Evolutionary conservation across 169 alveolate genomes (phyloP).

Genomic region (Cryptosporidium felis): DNA sequence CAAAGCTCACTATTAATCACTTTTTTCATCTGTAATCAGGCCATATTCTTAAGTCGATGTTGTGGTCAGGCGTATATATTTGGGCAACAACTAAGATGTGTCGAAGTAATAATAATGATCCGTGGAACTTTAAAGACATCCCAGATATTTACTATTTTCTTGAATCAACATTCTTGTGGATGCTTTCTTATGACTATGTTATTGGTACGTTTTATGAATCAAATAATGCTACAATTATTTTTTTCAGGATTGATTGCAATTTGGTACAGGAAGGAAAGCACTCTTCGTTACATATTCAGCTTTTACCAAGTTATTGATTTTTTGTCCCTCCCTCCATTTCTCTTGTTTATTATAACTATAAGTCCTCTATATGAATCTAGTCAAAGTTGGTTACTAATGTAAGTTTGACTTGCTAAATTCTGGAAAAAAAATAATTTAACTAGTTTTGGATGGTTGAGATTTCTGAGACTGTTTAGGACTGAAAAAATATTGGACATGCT

Average conservation of each 20-base stretch:
- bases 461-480: constrained; percentile 70
- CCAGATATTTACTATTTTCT: constrained; percentile 70
- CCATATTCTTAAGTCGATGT: constrained; percentile 40
- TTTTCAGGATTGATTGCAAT: constrained; percentile 28
- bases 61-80: constrained; percentile 75
- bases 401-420: constrained; percentile 2
- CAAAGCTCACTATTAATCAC: neutral
- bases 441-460: constrained; percentile 57
- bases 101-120: constrained; percentile 21
- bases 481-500: constrained; percentile 35
- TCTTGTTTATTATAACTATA: constrained; percentile 3
- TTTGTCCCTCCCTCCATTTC: constrained; percentile 40
- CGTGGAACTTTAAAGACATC: constrained; percentile 64
- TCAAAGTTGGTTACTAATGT: constrained; percentile 40
- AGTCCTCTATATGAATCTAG: constrained; percentile 41
- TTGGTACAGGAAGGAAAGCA: constrained; percentile 38
- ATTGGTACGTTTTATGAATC: neutral
- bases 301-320: constrained; percentile 23
- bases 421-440: neutral
- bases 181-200: constrained; percentile 73
- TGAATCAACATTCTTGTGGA: constrained; percentile 73
- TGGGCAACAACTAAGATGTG: constrained; percentile 75
- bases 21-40: neutral
- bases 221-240: neutral
- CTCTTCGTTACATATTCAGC: constrained; percentile 18